A percentile compares a stretch with the other conserved stretches of the same genome.
These are phyloP conservation scores for Trichoderma erinaceum DNA, from an alignment of 495 filamentous ascomycete genomes.

Conservation along the genomic window DNA sequence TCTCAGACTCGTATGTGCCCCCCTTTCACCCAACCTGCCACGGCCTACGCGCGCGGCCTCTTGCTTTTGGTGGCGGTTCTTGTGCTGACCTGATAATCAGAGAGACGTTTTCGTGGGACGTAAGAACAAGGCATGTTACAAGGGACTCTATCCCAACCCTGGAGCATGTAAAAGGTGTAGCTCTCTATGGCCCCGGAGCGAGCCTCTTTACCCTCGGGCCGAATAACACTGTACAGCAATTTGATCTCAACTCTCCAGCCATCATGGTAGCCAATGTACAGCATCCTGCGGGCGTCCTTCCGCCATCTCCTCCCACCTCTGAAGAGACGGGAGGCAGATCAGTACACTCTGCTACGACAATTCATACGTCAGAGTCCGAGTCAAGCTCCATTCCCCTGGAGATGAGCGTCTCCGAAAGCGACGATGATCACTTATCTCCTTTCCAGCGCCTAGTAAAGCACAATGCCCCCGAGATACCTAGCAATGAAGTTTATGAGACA, in stretches of 20 bases:
- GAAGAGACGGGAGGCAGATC: slow-evolving; percentile 52
- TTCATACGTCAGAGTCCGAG: slow-evolving; percentile 38
- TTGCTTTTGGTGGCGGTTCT: slow-evolving; percentile 18
- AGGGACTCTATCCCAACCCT: slow-evolving; percentile 82
- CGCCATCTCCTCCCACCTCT: slow-evolving; percentile 71
- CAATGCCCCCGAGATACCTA: slow-evolving; percentile 16
- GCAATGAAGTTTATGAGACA: slow-evolving; percentile 52
- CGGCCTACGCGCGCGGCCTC: slow-evolving; percentile 35
- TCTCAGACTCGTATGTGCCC: slow-evolving; percentile 73
- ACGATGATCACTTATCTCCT: slow-evolving; percentile 61
- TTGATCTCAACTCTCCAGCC: slow-evolving; percentile 74
- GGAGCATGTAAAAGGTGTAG: slow-evolving; percentile 70
- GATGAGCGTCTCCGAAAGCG: slow-evolving; percentile 54
- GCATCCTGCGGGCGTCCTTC: slow-evolving; percentile 66
- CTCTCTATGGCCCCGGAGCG: slow-evolving; percentile 82
- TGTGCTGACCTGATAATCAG: slow-evolving; percentile 39
- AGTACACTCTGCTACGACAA: slow-evolving; percentile 32
- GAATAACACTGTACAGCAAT: slow-evolving; percentile 87
- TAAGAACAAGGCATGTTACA: slow-evolving; percentile 89
- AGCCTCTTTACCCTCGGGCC: slow-evolving; percentile 89
- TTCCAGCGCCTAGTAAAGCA: slow-evolving; percentile 58
- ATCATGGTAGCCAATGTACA: slow-evolving; percentile 76
- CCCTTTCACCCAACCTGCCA: slow-evolving; percentile 17
- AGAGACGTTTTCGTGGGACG: slow-evolving; percentile 91
- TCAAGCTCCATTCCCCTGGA: slow-evolving; percentile 46